Evolutionary conservation across 2,329 filamentous ascomycete genomes (phyloP).

Genomic region (Calonectria fujianensis): DNA sequence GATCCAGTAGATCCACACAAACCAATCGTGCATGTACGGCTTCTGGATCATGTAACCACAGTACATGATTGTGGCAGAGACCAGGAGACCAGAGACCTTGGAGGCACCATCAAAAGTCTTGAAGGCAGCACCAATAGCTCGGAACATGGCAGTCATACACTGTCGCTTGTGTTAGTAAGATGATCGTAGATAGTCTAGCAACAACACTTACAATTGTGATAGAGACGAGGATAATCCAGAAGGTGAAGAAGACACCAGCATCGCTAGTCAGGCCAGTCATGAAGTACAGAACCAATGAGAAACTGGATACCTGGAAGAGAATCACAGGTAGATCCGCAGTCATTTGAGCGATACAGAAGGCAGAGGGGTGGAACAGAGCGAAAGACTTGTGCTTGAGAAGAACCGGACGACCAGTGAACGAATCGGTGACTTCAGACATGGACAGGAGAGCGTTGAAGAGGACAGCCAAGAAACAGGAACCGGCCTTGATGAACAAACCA

Average conservation of each 20-base stretch:
- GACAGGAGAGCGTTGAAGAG: constrained; percentile 77
- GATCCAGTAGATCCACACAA: constrained; percentile 79
- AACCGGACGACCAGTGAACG: constrained; percentile 76
- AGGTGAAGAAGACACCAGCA: constrained; percentile 77
- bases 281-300: constrained; percentile 77
- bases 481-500: constrained; percentile 79
- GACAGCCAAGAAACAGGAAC: constrained; percentile 78
- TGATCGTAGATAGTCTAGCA: background rate
- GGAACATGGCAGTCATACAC: constrained; percentile 76
- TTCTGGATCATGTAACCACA: constrained; percentile 79
- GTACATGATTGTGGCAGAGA: constrained; percentile 75
- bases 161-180: constrained; percentile 44
- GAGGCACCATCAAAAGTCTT: constrained; percentile 75
- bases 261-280: constrained; percentile 74
- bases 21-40: constrained; percentile 77
- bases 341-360: constrained; percentile 75
- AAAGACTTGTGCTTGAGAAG: constrained; percentile 76
- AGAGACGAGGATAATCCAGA: constrained; percentile 72
- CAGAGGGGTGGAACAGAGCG: constrained; percentile 74
- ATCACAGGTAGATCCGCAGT: constrained; percentile 74
- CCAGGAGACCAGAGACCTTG: constrained; percentile 71
- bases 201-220: constrained; percentile 68
- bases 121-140: constrained; percentile 73
- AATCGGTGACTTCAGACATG: constrained; percentile 80
- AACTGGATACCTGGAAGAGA: constrained; percentile 74